Evolutionary conservation across 129 eudicot genomes (phyloP), one percentile per base, ranked within the genome.

Genomic region (Saposhnikovia divaricata): DNA sequence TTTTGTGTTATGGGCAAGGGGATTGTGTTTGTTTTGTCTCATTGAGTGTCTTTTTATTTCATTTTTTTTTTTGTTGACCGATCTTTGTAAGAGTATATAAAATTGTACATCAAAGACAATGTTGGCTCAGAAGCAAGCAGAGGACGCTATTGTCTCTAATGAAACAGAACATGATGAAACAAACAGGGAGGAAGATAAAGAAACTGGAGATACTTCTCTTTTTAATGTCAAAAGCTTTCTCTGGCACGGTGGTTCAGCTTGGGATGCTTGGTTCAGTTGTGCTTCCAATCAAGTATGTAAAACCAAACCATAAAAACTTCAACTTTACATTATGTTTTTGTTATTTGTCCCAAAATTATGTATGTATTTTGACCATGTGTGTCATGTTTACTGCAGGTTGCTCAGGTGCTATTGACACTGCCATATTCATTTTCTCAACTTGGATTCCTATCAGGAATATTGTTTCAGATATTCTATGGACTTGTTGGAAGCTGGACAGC

Each of bases 211-310:
- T 37, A 85, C 89, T 16, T 68, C 90, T 57, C 37, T 53, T 79
- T 88, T 90, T 47, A 85, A 78, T 65, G 69, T 94, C 83, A 84
- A 83, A 48, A 90, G 59, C 79, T 5, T 87, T 31, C 85, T 94
- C 14, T 94, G 98, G 98, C 98, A 94, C 86, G 98, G 98, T 11
- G 98, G 98, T 74, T 94, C 98, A 46, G 92, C 82, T 78, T 94
- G 96, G 96, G 98, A 94, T 78, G 98, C 98, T 78, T 94, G 98
- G 98, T 94, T 94, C 81, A 94, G 98, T 38, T 94, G 98, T 78
- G 90, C 98, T 77, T 94, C 98, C 53, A 94, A 94, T 89, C 98
- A 94, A 84, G 98, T 94, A 89, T 18, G 43, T 28, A 31, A 40
- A 40, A 40, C 8, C 43, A 9, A 14, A 21, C 55, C 19, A n/a